Conservation (phyloP, 345 rosid genomes). For the Syzygium aqueum region DNA sequence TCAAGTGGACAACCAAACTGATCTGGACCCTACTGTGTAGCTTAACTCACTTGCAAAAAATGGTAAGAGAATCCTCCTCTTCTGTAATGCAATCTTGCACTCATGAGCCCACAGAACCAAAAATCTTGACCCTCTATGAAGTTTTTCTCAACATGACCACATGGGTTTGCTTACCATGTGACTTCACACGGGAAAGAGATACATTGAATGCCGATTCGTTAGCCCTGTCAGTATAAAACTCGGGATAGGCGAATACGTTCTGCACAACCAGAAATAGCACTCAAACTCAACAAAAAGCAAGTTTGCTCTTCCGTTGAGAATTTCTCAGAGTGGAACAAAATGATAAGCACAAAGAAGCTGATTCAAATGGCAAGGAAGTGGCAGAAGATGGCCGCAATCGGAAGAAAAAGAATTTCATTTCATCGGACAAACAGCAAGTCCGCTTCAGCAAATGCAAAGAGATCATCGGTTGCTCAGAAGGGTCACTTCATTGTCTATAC, state of each 20-base stretch:
- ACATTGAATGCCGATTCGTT: neutral
- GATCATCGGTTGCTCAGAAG: neutral
- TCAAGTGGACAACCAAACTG: neutral
- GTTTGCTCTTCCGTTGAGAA: neutral
- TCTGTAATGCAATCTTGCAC: neutral
- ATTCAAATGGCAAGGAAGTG: constrained; percentile 5
- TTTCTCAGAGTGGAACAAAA: neutral
- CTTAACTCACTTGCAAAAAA: neutral
- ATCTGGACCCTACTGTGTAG: neutral
- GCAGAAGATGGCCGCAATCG: constrained; percentile 7
- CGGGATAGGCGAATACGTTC: neutral
- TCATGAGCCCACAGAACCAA: neutral
- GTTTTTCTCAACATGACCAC: neutral
- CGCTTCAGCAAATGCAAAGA: neutral
- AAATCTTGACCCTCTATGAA: neutral
- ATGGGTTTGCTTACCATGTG: neutral
- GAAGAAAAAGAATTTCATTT: neutral
- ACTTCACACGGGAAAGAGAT: neutral
- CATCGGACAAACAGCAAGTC: neutral
- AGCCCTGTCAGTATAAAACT: neutral
- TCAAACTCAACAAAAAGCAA: neutral
- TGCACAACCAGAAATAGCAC: neutral
- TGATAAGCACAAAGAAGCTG: constrained; percentile 8
- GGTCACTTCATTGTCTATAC: constrained; percentile 21
- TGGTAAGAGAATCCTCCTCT: neutral